These are phyloP conservation scores for Xylaria sp. DNA, from an alignment of 2,329 filamentous ascomycete genomes.

Conservation along the genomic window DNA sequence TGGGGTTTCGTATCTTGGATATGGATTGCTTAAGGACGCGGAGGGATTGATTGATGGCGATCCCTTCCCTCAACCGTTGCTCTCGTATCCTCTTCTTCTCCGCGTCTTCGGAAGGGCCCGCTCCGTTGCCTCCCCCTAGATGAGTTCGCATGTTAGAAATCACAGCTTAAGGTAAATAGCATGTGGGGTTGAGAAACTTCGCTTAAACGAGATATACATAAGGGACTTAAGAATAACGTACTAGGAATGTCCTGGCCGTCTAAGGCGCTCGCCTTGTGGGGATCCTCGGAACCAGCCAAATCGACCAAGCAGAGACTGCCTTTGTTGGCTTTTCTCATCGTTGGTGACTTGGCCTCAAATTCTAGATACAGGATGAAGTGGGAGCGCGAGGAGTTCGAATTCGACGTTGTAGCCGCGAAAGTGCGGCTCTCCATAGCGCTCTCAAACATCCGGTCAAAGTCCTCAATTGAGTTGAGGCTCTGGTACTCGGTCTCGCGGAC, in stretches of 20 bases:
- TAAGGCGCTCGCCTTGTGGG: constrained; percentile 17
- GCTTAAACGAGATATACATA: too few species aligned
- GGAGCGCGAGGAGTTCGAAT: constrained; percentile 89
- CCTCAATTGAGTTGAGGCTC: constrained; percentile 77
- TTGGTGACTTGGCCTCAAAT: constrained; percentile 67
- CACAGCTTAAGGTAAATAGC: too few species aligned
- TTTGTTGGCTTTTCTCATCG: constrained; percentile 76
- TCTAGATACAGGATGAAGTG: constrained; percentile 96
- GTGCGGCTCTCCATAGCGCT: constrained; percentile 85
- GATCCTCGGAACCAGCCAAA: constrained; percentile 20
- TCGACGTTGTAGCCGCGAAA: constrained; percentile 92
- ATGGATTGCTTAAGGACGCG: constrained; percentile 4
- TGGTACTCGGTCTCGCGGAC: constrained; percentile 33
- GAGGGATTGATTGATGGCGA: constrained; percentile 43
- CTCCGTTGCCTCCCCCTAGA: neutral
- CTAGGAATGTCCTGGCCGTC: neutral
- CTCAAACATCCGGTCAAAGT: constrained; percentile 80
- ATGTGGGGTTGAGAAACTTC: too few species aligned
- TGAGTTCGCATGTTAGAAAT: neutral
- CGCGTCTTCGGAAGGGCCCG: neutral
- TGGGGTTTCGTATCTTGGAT: constrained; percentile 21
- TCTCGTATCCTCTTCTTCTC: constrained; percentile 6
- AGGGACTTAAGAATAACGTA: neutral
- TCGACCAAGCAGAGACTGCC: constrained; percentile 95
- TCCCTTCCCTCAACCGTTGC: constrained; percentile 37